Evolutionary conservation across 805 yeast species (phyloP).

Genomic region (Candida andamanensis): DNA sequence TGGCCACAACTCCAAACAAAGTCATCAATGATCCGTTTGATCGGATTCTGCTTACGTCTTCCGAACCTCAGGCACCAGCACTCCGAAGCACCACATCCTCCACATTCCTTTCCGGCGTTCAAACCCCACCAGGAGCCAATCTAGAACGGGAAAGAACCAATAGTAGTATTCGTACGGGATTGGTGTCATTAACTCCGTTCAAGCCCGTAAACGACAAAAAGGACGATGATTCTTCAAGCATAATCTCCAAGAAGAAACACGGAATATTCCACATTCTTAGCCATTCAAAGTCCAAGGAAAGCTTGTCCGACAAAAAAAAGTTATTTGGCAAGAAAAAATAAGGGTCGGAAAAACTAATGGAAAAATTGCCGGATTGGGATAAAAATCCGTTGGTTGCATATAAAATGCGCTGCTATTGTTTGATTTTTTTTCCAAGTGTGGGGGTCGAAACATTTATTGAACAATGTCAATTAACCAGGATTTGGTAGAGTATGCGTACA

Average conservation of each 20-base stretch:
- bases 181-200: slow-evolving; percentile 27
- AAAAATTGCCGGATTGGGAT: no score
- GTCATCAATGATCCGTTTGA: no score
- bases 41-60: no score
- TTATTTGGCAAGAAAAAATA: no score
- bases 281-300: no score
- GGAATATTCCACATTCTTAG: not conserved
- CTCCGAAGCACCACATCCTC: not conserved
- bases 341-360: no score
- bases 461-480: slow-evolving; percentile 26
- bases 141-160: slow-evolving; percentile 13
- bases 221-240: slow-evolving; percentile 5
- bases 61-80: no score
- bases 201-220: slow-evolving; percentile 17
- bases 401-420: no score
- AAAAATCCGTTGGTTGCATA: no score
- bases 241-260: not conserved
- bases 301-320: no score
- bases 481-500: slow-evolving; percentile 29
- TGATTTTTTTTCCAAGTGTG: no score
- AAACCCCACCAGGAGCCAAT: slow-evolving; percentile 2
- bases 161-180: slow-evolving; percentile 18
- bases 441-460: no score
- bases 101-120: not conserved
- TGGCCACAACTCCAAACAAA: slow-evolving; percentile 1